These are phyloP conservation scores for Buddleja alternifolia DNA, from an alignment of 257 asterid genomes.

Conservation along the genomic window DNA sequence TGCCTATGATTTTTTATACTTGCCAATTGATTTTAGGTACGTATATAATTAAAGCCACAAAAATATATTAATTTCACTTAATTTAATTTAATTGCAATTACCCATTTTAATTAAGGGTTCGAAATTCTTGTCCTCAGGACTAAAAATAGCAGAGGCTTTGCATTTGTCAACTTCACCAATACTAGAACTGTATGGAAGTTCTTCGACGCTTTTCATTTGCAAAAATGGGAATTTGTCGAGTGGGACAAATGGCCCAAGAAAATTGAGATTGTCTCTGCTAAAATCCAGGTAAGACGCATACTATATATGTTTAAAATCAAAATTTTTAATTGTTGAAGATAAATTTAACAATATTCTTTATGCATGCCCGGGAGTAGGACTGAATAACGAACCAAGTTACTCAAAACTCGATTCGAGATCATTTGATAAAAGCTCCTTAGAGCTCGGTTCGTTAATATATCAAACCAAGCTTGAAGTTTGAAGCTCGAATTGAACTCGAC, in stretches of 20 bases:
- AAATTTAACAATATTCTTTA: no score
- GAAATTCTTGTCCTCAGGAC: constrained; percentile 39
- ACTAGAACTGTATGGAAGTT: constrained; percentile 46
- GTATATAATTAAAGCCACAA: background rate
- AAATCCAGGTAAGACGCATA: constrained; percentile 50
- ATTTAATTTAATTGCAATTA: no score
- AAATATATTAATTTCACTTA: no score
- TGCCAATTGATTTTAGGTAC: constrained; percentile 71
- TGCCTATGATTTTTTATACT: constrained; percentile 69
- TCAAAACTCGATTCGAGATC: no score
- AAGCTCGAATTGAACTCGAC: no score
- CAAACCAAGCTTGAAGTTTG: no score
- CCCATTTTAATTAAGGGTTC: no score
- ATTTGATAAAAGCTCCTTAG: no score
- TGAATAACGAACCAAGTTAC: no score
- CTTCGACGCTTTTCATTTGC: constrained; percentile 28
- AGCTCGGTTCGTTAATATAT: no score
- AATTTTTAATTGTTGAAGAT: no score
- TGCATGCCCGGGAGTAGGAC: no score
- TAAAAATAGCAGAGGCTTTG: constrained; percentile 57
- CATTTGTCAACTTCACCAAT: constrained; percentile 67
- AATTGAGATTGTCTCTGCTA: constrained; percentile 50
- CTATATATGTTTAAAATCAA: background rate
- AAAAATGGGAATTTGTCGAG: constrained; percentile 26
- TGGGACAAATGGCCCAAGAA: constrained; percentile 34